A percentile compares a stretch with the other conserved stretches of the same genome.
These are phyloP conservation scores for Xylariales sp. DNA, from an alignment of 2,329 filamentous ascomycete genomes.

Conservation along the genomic window DNA sequence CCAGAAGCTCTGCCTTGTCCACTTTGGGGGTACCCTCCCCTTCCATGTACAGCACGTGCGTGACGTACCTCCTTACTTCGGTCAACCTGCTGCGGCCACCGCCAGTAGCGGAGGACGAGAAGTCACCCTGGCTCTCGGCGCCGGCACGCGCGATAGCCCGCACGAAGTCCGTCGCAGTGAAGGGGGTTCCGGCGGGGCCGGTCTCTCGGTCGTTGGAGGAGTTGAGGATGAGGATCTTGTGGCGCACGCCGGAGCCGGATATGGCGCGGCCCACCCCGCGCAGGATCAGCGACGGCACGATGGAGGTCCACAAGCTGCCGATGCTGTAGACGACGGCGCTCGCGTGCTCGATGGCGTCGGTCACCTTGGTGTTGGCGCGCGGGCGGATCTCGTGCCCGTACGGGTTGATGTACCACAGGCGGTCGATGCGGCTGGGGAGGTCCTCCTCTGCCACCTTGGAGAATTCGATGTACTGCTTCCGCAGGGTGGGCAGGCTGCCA, in stretches of 20 bases:
- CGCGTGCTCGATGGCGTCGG: slow-evolving; percentile 61
- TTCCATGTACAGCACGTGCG: slow-evolving; percentile 78
- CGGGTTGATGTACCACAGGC: slow-evolving; percentile 97
- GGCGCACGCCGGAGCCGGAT: slow-evolving; percentile 34
- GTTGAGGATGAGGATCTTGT: slow-evolving; percentile 83
- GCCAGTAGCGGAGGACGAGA: slow-evolving; percentile 6
- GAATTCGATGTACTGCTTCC: slow-evolving; percentile 78
- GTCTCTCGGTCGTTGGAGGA: slow-evolving; percentile 83
- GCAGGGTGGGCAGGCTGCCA: slow-evolving; percentile 73
- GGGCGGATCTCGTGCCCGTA: slow-evolving; percentile 96
- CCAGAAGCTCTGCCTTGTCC: slow-evolving; percentile 57
- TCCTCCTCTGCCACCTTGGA: slow-evolving; percentile 73
- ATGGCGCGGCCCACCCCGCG: slow-evolving; percentile 66
- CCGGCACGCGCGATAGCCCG: slow-evolving; percentile 73
- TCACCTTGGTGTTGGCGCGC: slow-evolving; percentile 73
- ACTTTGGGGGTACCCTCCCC: slow-evolving; percentile 66
- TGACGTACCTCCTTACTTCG: slow-evolving; percentile 65
- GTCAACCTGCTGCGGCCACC: slow-evolving; percentile 14
- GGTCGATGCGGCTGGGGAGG: slow-evolving; percentile 69
- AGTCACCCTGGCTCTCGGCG: slow-evolving; percentile 57
- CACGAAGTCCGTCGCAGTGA: slow-evolving; percentile 77
- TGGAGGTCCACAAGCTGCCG: slow-evolving; percentile 86
- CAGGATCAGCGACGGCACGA: slow-evolving; percentile 78
- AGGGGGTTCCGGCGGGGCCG: slow-evolving; percentile 60
- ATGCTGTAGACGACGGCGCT: slow-evolving; percentile 83